Base-by-base conservation (phyloP, 495 filamentous ascomycete genomes). In the Pyronema domesticum region DNA sequence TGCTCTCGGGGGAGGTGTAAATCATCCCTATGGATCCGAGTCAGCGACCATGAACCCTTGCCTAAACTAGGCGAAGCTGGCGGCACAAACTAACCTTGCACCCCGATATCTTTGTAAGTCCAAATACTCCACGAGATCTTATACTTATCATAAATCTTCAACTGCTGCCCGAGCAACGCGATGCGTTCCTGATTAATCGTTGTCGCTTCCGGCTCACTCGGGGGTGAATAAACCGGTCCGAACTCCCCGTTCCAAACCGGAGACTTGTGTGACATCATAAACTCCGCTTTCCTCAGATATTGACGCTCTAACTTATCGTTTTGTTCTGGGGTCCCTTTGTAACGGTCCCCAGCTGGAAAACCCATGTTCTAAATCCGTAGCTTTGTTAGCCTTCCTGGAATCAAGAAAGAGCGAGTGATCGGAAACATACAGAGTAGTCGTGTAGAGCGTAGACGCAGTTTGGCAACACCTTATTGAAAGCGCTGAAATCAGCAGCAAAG, bases 221-320 rank as follows among this genome's bases (percentile, higher is more conserved):
- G 59, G 37, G 69, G 60, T 5, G 73, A 73, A 60, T 80, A 80
- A 3, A 81, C 77, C 3, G 78, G 79, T 0, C 79, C 79, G 53
- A 80, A 82, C 57, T 81, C 79, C 46, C 79, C 79, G 58, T 82
- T 82, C 79, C 78, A 82, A 60, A 77, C 73, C 3, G 78, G 73
- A 3, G 74, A 71, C 9, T 65, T 61, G 14, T 76, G 63, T 17
- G 69, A 55, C 37, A 68, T 69, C 78, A 80, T 80, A 62, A 77
- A 80, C 35, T 73, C 62, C 3, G 72, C 74, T 66, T 82, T 82
- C 23, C 76, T 68, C 54, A 72, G 62, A 57, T 76, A 81, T 9
- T 67, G 58, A 10, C 63, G 64, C 51, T 70, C 67, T 0, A 82
- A 67, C 10, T 55, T 61, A 5, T 68, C 60, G 19, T 78, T 75